Evolutionary conservation across 2,329 filamentous ascomycete genomes (phyloP).

Genomic region (Cercospora beticola): DNA sequence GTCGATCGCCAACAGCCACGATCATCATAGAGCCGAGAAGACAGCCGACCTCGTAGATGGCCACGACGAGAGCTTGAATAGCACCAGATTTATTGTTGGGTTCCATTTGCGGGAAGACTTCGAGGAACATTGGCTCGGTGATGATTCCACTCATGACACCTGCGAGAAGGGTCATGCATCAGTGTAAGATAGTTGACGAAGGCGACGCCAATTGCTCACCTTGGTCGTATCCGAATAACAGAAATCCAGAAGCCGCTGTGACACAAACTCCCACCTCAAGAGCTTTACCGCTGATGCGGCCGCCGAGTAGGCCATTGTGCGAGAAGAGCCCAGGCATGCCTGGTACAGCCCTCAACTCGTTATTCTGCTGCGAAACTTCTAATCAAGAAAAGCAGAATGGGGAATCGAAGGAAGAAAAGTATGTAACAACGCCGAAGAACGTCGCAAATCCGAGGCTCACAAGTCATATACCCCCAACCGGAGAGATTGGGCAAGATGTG

Average conservation of each 20-base stretch:
- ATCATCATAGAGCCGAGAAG: constrained; percentile 42
- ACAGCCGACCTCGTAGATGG: constrained; percentile 33
- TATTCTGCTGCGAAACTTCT: not conserved
- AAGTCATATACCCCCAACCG: not conserved
- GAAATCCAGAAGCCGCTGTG: constrained; percentile 20
- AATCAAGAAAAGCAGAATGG: not conserved
- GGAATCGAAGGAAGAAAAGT: not conserved
- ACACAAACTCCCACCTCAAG: constrained; percentile 23
- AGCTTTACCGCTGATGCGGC: constrained; percentile 17
- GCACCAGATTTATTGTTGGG: constrained; percentile 27
- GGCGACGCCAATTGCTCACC: not conserved
- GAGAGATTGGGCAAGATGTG: not conserved
- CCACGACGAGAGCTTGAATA: constrained; percentile 39
- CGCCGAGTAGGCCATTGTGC: constrained; percentile 24
- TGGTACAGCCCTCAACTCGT: not conserved
- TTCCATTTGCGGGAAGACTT: constrained; percentile 44
- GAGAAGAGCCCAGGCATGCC: constrained; percentile 16
- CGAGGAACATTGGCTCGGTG: constrained; percentile 42
- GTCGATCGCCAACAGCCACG: constrained; percentile 55
- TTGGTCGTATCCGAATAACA: constrained; percentile 28
- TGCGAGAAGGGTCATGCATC: constrained; percentile 17
- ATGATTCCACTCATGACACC: constrained; percentile 47
- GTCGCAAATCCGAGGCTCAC: not conserved
- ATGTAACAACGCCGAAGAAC: not conserved
- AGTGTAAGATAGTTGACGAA: constrained; percentile 9